phyloP scores from a whole-genome alignment of 768 basidiomycete genomes.

The Suillus ampliporus region DNA sequence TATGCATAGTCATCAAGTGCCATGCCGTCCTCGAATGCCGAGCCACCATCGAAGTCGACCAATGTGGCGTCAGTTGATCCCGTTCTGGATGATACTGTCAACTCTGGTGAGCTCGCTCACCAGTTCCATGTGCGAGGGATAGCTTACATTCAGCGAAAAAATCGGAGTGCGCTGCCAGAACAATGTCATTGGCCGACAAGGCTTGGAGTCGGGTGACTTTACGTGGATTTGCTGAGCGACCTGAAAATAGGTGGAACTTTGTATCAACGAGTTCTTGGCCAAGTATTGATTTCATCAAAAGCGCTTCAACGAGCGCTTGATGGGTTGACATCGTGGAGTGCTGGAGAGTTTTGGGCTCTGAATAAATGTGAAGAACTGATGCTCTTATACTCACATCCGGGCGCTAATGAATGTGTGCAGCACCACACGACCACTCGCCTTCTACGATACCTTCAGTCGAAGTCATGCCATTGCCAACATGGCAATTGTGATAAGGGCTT shows the following conservation, averaged over 20 bases:
- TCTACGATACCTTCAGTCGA: background rate
- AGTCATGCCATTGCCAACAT: background rate
- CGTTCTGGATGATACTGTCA: constrained; percentile 21
- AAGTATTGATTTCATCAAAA: constrained; percentile 32
- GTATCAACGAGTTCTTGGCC: constrained; percentile 35
- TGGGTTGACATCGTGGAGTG: constrained; percentile 9
- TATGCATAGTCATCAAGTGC: constrained; percentile 35
- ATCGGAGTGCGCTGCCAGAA: constrained; percentile 31
- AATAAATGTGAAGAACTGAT: background rate
- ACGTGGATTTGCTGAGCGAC: constrained; percentile 21
- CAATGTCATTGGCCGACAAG: constrained; percentile 33
- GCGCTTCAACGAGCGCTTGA: constrained; percentile 23
- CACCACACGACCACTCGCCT: background rate
- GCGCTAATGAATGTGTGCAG: background rate
- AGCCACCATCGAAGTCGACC: constrained; percentile 20
- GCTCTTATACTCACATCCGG: background rate
- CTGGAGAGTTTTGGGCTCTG: background rate
- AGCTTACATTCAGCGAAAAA: constrained; percentile 35
- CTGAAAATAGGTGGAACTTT: constrained; percentile 36
- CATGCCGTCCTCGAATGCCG: constrained; percentile 12
- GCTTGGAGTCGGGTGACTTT: constrained; percentile 23
- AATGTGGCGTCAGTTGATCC: constrained; percentile 19
- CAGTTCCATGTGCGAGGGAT: too few species aligned
- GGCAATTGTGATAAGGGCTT: background rate
- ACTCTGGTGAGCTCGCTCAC: background rate